These are phyloP conservation scores for Trichoderma atrobrunneum DNA, from an alignment of 2,329 filamentous ascomycete species.

Conservation along the genomic window DNA sequence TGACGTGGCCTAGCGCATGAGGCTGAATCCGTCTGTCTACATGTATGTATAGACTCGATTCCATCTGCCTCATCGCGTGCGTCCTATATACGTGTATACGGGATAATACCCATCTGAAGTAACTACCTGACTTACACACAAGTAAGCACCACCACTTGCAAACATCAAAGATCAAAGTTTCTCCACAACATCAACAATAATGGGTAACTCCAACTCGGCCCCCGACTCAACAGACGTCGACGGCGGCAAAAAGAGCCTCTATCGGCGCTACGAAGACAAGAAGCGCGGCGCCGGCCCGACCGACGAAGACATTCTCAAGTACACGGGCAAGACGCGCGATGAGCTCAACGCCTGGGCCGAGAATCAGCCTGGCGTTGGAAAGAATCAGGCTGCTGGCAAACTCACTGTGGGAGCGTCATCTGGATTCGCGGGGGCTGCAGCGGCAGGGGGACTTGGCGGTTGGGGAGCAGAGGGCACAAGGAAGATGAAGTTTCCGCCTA, in stretches of 20 bases:
- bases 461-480: slow-evolving; percentile 34
- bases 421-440: slow-evolving; percentile 32
- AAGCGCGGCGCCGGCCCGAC: slow-evolving; percentile 33
- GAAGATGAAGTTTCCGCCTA: slow-evolving; percentile 38
- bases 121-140: neutral
- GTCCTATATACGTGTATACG: neutral
- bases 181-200: neutral
- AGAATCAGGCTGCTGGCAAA: slow-evolving; percentile 39
- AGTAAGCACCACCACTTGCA: neutral
- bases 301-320: slow-evolving; percentile 41
- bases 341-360: slow-evolving; percentile 39
- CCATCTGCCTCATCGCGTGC: neutral
- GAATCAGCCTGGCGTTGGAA: slow-evolving; percentile 38
- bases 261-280: slow-evolving; percentile 32
- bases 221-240: neutral
- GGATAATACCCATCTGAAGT: neutral
- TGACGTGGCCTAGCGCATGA: neutral
- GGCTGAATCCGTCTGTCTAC: neutral
- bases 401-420: slow-evolving; percentile 30
- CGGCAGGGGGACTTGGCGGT: slow-evolving; percentile 33
- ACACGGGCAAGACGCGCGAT: slow-evolving; percentile 39
- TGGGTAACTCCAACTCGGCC: slow-evolving; percentile 4
- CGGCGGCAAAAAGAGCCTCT: slow-evolving; percentile 29
- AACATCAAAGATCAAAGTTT: neutral
- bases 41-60: neutral